These are phyloP conservation scores for Striga asiatica DNA, from an alignment of 257 asterid genomes.

Conservation along the genomic window DNA sequence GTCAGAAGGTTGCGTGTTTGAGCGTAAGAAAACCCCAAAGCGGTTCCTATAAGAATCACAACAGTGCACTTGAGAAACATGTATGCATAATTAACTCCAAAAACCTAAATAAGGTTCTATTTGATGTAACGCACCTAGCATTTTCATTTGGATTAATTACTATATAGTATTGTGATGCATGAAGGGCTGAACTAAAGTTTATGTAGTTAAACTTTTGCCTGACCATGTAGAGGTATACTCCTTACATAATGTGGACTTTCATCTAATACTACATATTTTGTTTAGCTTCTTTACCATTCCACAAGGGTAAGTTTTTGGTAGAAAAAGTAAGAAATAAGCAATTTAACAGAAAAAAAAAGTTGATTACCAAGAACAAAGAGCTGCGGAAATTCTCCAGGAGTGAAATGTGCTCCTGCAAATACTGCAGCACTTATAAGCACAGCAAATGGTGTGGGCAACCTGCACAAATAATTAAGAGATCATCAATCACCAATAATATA, in stretches of 20 bases:
- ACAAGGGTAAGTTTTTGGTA: background rate
- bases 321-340: background rate
- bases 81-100: background rate
- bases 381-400: conserved; percentile 94
- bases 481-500: background rate
- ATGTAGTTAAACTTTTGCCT: background rate
- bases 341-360: background rate
- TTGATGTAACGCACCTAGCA: background rate
- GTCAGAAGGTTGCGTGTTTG: conserved; percentile 90
- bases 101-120: background rate
- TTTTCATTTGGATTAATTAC: background rate
- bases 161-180: too few species aligned
- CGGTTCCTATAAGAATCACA: conserved; percentile 36
- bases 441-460: conserved; percentile 91
- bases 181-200: background rate
- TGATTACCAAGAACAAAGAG: conserved; percentile 83
- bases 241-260: background rate
- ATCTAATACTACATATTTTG: background rate
- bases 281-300: background rate
- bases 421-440: conserved; percentile 74
- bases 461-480: conserved; percentile 26
- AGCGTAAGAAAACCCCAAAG: conserved; percentile 81
- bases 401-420: conserved; percentile 83
- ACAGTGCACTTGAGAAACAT: background rate
- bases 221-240: background rate